Base-by-base conservation (phyloP, 164 flowering plant genomes). In the Magnolia sinica region DNA sequence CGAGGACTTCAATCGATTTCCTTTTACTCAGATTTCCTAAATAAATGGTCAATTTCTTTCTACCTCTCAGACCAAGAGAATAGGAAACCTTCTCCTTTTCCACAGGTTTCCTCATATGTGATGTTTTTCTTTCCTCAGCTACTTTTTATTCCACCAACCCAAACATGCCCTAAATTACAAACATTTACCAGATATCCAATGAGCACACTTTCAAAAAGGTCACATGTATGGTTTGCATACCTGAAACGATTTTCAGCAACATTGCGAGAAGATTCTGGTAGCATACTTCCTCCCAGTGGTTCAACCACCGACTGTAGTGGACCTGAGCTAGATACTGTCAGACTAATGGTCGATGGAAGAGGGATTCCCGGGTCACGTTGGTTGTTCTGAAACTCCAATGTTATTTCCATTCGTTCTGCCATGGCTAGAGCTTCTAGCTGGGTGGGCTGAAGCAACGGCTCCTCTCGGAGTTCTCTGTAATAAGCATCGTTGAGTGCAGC, bases 241-340 rank as follows among this genome's bases (percentile, higher is more conserved):
- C 98, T 94, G 88, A 86, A 88, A 73, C 91, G 88, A 64, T 74
- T 81, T 79, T 91, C 93, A 55, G 90, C 91, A 59, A 81, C 45
- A 73, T 55, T 19, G 19, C 69, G 73, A 16, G 86, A 83, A 52
- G 80, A 76, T 74, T 81, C 89, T 31, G 86, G 83, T 73, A 78
- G 82, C 58, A 64, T 64, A 49, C 76, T 77, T 52, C 76, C 86
- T 20, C 29, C 82, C 0, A 66, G 19, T 55, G 78, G 72, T 68
- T 77, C 75, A 63, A 71, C 79, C 6, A 70, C 55, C 58, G 81
- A 78, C 23, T 77, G 70, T 19, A 59, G 63, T 64, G 82, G 52
- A 27, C 83, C 86, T 63, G 84, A 77, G 64, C 83, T 92, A 74
- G 24, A 24, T 81, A 96, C 77, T 23, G 87, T 77, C 64, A 96